Conservation (phyloP, 495 filamentous ascomycete species). For the Xylaria castorea region DNA sequence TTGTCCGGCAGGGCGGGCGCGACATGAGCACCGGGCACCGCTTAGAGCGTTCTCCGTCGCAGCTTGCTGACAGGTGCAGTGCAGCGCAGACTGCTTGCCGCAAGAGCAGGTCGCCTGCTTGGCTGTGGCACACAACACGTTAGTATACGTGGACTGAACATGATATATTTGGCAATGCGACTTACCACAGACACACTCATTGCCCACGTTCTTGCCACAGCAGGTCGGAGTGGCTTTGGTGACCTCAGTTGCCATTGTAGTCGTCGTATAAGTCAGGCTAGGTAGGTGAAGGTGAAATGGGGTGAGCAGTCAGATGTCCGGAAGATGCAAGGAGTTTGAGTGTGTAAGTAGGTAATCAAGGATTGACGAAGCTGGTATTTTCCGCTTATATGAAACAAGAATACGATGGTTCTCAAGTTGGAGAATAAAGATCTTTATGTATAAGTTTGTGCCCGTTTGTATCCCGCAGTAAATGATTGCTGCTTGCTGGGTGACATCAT, state of each 20-base stretch:
- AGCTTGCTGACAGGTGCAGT: constrained; percentile 85
- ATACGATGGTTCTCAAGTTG: background rate
- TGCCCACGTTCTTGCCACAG: constrained; percentile 55
- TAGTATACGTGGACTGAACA: background rate
- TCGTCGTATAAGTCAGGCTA: background rate
- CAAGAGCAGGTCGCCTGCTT: constrained; percentile 80
- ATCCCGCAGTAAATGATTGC: background rate
- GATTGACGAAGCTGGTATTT: background rate
- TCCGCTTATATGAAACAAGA: background rate
- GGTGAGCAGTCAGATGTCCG: background rate
- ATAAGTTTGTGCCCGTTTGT: background rate
- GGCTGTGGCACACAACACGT: constrained; percentile 40
- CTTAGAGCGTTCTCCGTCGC: constrained; percentile 72
- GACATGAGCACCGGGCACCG: constrained; percentile 86
- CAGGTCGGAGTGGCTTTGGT: constrained; percentile 49
- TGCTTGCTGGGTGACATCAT: constrained; percentile 24
- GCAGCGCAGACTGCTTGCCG: constrained; percentile 81
- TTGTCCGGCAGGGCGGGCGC: constrained; percentile 73
- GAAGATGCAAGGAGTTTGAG: background rate
- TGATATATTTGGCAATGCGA: background rate
- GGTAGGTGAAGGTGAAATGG: constrained; percentile 6
- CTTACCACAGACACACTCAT: constrained; percentile 59
- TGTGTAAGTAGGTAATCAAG: background rate
- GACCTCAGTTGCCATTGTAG: constrained; percentile 41
- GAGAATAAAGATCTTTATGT: constrained; percentile 9